Conservation (phyloP, 257 asterid genomes). For the Nicotiana attenuata region DNA sequence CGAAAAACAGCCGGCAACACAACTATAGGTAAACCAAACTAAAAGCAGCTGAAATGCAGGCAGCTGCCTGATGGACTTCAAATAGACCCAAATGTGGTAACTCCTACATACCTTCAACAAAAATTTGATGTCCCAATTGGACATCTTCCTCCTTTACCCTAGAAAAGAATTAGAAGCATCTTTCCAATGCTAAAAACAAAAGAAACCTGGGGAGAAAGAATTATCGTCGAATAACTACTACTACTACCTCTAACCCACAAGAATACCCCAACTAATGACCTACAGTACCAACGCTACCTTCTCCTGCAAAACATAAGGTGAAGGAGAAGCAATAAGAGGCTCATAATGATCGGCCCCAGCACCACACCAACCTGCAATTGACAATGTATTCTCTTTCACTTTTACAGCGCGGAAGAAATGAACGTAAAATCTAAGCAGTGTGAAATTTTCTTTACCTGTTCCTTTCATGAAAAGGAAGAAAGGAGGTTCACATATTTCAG, state of each 20-base stretch:
- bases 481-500: constrained; percentile 78
- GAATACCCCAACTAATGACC: constrained; percentile 13
- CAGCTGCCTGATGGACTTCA: background rate
- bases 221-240: background rate
- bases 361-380: constrained; percentile 80
- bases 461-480: constrained; percentile 97
- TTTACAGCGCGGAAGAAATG: background rate
- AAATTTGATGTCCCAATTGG: constrained; percentile 7
- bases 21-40: background rate
- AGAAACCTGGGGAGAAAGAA: background rate
- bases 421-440: background rate
- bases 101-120: constrained; percentile 4
- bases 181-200: constrained; percentile 11
- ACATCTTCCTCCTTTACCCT: background rate
- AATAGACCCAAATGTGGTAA: background rate
- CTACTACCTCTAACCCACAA: constrained; percentile 24
- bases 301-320: constrained; percentile 58
- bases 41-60: background rate
- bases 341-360: constrained; percentile 98
- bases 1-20: background rate
- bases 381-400: constrained; percentile 5
- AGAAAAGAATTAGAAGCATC: constrained; percentile 30
- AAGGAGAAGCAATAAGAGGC: constrained; percentile 74
- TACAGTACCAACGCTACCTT: constrained; percentile 83
- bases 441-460: constrained; percentile 44